Evolutionary conservation across 257 asterid genomes (phyloP).

Genomic region (Misopates orontium): DNA sequence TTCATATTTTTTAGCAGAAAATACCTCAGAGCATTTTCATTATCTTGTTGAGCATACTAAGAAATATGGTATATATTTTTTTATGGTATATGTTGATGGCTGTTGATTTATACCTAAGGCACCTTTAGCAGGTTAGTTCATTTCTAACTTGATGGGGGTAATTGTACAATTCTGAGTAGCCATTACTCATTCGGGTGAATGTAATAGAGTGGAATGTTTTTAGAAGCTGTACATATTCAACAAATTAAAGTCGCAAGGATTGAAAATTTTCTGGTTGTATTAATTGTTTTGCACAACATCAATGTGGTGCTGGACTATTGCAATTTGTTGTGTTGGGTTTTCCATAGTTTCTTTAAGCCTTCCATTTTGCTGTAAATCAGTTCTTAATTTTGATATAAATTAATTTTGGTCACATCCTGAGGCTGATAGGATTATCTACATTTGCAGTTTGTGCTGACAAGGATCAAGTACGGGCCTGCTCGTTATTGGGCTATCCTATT

Average conservation of each 20-base stretch:
- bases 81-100: too few relatives aligned
- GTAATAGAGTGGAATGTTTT: neutral
- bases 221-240: neutral
- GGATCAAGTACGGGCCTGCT: conserved; percentile 92
- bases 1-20: neutral
- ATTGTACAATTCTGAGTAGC: too few relatives aligned
- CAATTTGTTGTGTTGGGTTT: neutral
- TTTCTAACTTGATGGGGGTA: conserved; percentile 2
- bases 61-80: neutral
- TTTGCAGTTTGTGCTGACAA: conserved; percentile 87
- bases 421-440: conserved; percentile 23
- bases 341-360: neutral
- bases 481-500: conserved; percentile 98
- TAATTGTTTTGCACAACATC: neutral
- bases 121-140: neutral
- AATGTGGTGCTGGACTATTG: neutral
- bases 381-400: neutral
- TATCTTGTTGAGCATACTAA: neutral
- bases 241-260: neutral
- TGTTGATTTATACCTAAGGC: neutral
- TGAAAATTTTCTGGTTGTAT: neutral
- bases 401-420: conserved; percentile 13
- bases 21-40: neutral
- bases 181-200: too few relatives aligned
- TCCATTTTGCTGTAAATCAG: neutral